Base-by-base conservation (phyloP, 371 early-diverging fungal species). In the Rhizopus arrhizus region DNA sequence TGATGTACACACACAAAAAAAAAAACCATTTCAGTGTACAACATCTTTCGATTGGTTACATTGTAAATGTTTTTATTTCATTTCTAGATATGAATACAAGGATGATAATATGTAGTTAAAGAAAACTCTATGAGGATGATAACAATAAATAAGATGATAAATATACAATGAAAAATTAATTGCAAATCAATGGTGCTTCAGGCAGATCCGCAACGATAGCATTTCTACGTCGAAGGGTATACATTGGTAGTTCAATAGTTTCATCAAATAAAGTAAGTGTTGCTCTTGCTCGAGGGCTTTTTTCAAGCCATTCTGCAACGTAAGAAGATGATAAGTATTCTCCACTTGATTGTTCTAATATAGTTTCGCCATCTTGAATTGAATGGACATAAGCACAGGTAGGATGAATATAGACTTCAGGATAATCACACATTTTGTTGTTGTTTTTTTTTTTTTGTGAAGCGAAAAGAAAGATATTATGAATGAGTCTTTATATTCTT, bases 151-250 rank as follows among this genome's bases (percentile, higher is more conserved):
- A 22, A 22, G 22, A 22, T 22, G 22, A 22, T 22, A 22, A 22
- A 22, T 22, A 22, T 22, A 22, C 22, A 22, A 22, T 22, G 22
- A 22, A 22, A 22, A 22, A 43, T 41, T 55, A 55, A 29, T 55
- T 42, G 38, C 31, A 40, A 55, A 40, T 22, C 22, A 22, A 53
- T 31, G 78, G 78, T 43, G 78, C 72, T 33, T 77, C 78, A 35
- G 78, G 75, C 8, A 77, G 59, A 31, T 77, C 70, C 45, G 75
- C 78, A 31, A 77, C 78, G 31, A 77, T 70, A 48, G 78, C 78
- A 56, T 77, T 77, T 62, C 78, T 62, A 53, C 78, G 61, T 58
- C 78, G 70, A 45, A 77, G 64, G 43, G 75, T 61, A 52, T 77
- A 77, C 11, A 74, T 67, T 8, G 78, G 78, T 12, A 77, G 33